Base-by-base conservation (phyloP, 2,329 filamentous ascomycete species). In the Aureobasidium sp. region DNA sequence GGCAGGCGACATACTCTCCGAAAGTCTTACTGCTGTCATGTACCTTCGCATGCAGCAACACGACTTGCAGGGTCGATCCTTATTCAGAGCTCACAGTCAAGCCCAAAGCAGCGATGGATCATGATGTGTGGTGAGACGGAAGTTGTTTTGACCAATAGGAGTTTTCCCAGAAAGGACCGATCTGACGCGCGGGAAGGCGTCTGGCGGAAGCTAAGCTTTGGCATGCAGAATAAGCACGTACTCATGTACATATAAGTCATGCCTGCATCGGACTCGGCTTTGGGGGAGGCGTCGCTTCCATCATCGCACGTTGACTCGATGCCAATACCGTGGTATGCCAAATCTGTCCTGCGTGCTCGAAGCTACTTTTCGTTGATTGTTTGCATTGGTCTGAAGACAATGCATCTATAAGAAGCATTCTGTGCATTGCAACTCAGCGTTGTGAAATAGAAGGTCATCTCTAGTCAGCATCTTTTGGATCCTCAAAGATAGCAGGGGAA, bases 201-300 rank as follows among this genome's bases (percentile, higher is more conserved):
- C 3, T 38, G 35, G 55, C 43, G 13, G 25, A 15, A 58, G 27
- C 55, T 58, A 58, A 43, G 55, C 38, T 47, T 47, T 21, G 15
- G 43, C 27, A 29, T 49, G 43, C 23, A 40, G 17, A 29, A 43
- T 46, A 46, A 57, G 55, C 55, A 40, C 33, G 55, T 47, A 38
- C 55, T 58, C 42, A 23, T 40, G 31, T 58, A 55, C 25, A 38
- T 33, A 40, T 13, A 49, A 43, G 55, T 31, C 33, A 43, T 49
- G 43, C 55, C 21, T 46, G 38, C 51, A 15, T 58, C 55, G 55
- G 55, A 58, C 53, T 38, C 55, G 55, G 55, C 42, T 27, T 49
- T 58, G 43, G 55, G 54, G 55, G 55, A 58, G 55, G 55, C 55
- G 55, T 42, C 29, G 53, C 53, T 37, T 46, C 31, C 51, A 4